Evolutionary conservation across 176 grass and related monocot species (phyloP), one percentile per base, ranked within the genome.

Genomic region (Puccinellia tenuiflora): DNA sequence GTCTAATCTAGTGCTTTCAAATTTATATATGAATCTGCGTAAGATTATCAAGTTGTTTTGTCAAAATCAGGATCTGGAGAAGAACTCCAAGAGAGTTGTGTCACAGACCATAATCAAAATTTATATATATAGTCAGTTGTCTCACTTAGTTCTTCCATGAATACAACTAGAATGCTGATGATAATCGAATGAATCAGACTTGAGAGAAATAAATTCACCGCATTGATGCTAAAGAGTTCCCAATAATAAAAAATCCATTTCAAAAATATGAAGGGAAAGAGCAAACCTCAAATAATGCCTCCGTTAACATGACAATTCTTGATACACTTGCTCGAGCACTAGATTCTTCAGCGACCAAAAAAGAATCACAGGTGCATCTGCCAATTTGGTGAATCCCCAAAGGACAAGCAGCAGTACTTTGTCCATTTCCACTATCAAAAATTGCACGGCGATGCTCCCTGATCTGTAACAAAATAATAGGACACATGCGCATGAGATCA

Each of bases 281-380:
- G 86, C 83, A 88, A 59, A 98, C 96, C 92, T 98, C 96, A 85
- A 98, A 98, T 63, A 98, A 80, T 35, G 96, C 96, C 87, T 98
- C 96, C 31, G 96, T 93, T 88, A 98, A 90, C 90, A 95, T 92
- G 47, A 98, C 92, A 50, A 98, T 98, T 87, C 96, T 90, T 84
- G 96, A 92, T 86, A 98, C 94, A 85, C 96, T 93, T 59, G 90
- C 87, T 45, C 83, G 88, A 26, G 95, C 85, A 72, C 88, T 93
- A 81, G 92, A 91, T 81, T 89, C 92, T 87, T 87, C 92, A 85
- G 92, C 84, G 35, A 89, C 83, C 76, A 91, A 79, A 83, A 98
- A 91, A 65, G 92, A 88, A 93, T 80, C 86, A 63, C 96, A 98
- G 12, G 92, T 92, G 50, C 96, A 98, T 87, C 91, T 81, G 26